phyloP scores from a whole-genome alignment of 169 alveolate genomes.

The Plasmodium malariae region DNA sequence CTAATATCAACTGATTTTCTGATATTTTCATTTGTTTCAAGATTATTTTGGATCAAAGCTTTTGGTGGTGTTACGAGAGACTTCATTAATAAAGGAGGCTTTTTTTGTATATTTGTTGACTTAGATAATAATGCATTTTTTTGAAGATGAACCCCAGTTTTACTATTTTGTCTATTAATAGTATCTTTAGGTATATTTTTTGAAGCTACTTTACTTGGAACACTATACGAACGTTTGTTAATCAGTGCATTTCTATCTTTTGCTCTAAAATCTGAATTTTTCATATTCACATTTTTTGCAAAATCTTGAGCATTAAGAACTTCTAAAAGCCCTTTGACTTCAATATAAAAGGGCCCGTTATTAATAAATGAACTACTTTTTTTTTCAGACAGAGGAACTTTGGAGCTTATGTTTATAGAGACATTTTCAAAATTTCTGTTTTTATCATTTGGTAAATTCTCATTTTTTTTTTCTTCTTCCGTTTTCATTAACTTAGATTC shows the following conservation, averaged over 20 bases:
- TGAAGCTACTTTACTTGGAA: constrained; percentile 55
- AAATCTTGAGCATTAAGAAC: constrained; percentile 62
- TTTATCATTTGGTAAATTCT: constrained; percentile 18
- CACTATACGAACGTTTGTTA: constrained; percentile 58
- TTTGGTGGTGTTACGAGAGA: constrained; percentile 5
- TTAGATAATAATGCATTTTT: constrained; percentile 30
- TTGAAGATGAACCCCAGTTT: constrained; percentile 9
- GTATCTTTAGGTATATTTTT: constrained; percentile 27
- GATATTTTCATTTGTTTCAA: too few species aligned
- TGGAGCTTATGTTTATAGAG: constrained; percentile 11
- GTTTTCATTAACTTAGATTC: constrained; percentile 16
- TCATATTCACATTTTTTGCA: constrained; percentile 43
- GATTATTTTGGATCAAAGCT: constrained; percentile 5
- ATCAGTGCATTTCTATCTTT: constrained; percentile 19
- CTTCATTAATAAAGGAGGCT: constrained; percentile 38
- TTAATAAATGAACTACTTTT: neutral
- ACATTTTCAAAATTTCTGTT: neutral
- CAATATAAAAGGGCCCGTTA: constrained; percentile 56
- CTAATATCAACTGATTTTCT: constrained; percentile 18
- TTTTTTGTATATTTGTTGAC: constrained; percentile 27
- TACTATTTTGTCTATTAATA: constrained; percentile 25
- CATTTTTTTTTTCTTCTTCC: constrained; percentile 23
- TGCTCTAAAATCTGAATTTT: constrained; percentile 3
- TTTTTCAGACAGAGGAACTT: constrained; percentile 17
- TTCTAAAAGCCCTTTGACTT: constrained; percentile 72